phyloP scores from a whole-genome alignment of 1,139 yeast genomes.

The Geotrichum europaeum region DNA sequence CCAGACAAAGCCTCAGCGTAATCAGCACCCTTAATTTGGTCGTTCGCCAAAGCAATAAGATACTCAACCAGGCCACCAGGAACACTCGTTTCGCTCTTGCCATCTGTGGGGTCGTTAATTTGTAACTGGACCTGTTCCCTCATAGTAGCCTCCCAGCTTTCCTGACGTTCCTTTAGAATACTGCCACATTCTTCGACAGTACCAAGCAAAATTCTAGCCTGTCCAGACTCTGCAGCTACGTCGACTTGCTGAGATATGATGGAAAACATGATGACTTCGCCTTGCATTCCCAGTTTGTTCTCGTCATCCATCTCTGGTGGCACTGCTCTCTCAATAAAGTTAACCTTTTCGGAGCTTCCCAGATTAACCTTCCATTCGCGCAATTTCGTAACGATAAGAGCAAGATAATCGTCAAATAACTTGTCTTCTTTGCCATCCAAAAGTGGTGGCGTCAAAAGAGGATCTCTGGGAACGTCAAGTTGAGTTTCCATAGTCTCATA shows the following conservation, averaged over 20 bases:
- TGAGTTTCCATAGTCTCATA: slow-evolving; percentile 46
- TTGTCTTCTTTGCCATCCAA: slow-evolving; percentile 62
- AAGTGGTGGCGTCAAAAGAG: slow-evolving; percentile 38
- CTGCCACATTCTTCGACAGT: slow-evolving; percentile 70
- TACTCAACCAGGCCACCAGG: slow-evolving; percentile 80
- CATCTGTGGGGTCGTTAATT: slow-evolving; percentile 37
- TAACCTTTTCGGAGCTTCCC: slow-evolving; percentile 54
- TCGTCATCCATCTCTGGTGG: slow-evolving; percentile 74
- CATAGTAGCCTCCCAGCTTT: slow-evolving; percentile 52
- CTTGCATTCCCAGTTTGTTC: slow-evolving; percentile 55
- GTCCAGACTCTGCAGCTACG: slow-evolving; percentile 83
- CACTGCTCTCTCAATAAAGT: slow-evolving; percentile 54
- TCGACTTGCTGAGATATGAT: slow-evolving; percentile 90
- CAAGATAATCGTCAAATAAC: slow-evolving; percentile 63
- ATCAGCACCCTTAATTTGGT: slow-evolving; percentile 80
- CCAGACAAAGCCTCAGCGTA: slow-evolving; percentile 69
- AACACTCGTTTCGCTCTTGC: slow-evolving; percentile 48
- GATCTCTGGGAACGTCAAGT: slow-evolving; percentile 34
- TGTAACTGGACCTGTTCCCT: slow-evolving; percentile 53
- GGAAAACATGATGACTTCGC: slow-evolving; percentile 69
- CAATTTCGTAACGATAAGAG: slow-evolving; percentile 62
- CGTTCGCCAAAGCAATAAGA: slow-evolving; percentile 77
- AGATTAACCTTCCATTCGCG: slow-evolving; percentile 75
- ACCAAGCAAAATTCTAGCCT: slow-evolving; percentile 75
- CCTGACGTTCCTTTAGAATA: slow-evolving; percentile 55